phyloP scores from a whole-genome alignment of 495 filamentous ascomycete genomes.

The Chaetomium tenue region DNA sequence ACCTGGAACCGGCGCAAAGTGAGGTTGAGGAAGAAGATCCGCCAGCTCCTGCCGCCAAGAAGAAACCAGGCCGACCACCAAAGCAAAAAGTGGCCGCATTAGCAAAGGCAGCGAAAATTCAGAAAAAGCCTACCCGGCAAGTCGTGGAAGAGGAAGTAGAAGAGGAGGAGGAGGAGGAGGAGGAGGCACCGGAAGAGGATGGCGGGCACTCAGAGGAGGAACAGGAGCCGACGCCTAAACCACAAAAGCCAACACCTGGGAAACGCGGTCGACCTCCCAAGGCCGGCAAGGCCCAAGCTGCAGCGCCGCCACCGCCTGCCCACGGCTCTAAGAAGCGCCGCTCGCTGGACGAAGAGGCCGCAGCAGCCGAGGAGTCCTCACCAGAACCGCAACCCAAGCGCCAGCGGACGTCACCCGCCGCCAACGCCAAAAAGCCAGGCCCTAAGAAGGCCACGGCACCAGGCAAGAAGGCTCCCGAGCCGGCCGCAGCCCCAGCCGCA shows the following conservation, averaged over 20 bases:
- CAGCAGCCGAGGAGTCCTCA: constrained; percentile 10
- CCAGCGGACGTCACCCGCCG: constrained; percentile 21
- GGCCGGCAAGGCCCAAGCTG: constrained; percentile 19
- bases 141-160: constrained; percentile 18
- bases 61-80: constrained; percentile 28
- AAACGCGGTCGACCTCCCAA: constrained; percentile 27
- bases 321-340: constrained; percentile 29
- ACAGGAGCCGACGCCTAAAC: constrained; percentile 17
- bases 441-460: constrained; percentile 14
- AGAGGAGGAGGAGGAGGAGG: constrained; percentile 4
- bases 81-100: constrained; percentile 19
- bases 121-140: constrained; percentile 18
- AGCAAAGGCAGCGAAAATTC: constrained; percentile 6
- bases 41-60: constrained; percentile 16
- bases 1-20: constrained; percentile 29
- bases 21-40: constrained; percentile 29
- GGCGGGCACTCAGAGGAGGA: constrained; percentile 22
- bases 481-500: constrained; percentile 25
- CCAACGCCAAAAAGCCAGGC: constrained; percentile 12
- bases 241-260: constrained; percentile 13
- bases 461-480: constrained; percentile 25
- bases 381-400: constrained; percentile 29
- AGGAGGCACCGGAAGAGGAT: constrained; percentile 17
- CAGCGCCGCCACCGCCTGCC: constrained; percentile 10
- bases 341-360: constrained; percentile 22